Evolutionary conservation across 768 basidiomycete species (phyloP).

Genomic region (Pulveroboletus ravenelii): DNA sequence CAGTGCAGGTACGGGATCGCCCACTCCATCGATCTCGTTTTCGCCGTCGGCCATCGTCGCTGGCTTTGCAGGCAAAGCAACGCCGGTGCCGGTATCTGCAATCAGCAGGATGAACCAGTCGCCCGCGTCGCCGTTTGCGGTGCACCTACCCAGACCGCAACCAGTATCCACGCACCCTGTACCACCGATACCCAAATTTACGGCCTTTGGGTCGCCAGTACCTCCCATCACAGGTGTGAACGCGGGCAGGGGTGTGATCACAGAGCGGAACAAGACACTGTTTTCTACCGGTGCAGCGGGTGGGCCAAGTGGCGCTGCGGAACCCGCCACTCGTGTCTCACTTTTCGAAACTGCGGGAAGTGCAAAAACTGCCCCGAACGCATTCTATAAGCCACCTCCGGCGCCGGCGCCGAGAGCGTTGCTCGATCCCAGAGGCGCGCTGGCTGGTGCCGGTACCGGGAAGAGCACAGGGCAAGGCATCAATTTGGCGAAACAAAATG

Average conservation of each 20-base stretch:
- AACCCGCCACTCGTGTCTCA: conserved; percentile 14
- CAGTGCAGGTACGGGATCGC: conserved; percentile 15
- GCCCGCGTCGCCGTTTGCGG: conserved; percentile 6
- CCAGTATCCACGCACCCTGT: neutral
- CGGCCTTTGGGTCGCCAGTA: conserved; percentile 25
- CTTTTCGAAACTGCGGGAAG: conserved; percentile 43
- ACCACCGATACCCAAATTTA: conserved; percentile 20
- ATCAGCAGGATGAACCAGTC: neutral
- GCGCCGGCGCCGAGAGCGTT: neutral
- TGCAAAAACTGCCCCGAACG: conserved; percentile 54
- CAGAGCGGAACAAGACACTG: conserved; percentile 15
- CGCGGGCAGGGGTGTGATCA: conserved; percentile 6
- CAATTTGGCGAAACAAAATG: neutral
- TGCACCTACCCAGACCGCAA: conserved; percentile 2
- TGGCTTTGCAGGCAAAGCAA: conserved; percentile 4
- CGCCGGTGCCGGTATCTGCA: neutral
- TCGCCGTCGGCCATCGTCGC: conserved; percentile 2
- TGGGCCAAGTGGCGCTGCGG: conserved; percentile 1
- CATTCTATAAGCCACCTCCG: conserved; percentile 58
- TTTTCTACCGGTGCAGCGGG: conserved; percentile 6
- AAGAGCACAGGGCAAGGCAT: neutral
- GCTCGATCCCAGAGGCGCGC: conserved; percentile 1
- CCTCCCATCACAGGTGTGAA: conserved; percentile 1
- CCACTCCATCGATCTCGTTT: conserved; percentile 7
- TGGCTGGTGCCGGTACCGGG: neutral